Evolutionary conservation across 1,139 yeast species (phyloP).

Genomic region (Martiniozyma asiatica): DNA sequence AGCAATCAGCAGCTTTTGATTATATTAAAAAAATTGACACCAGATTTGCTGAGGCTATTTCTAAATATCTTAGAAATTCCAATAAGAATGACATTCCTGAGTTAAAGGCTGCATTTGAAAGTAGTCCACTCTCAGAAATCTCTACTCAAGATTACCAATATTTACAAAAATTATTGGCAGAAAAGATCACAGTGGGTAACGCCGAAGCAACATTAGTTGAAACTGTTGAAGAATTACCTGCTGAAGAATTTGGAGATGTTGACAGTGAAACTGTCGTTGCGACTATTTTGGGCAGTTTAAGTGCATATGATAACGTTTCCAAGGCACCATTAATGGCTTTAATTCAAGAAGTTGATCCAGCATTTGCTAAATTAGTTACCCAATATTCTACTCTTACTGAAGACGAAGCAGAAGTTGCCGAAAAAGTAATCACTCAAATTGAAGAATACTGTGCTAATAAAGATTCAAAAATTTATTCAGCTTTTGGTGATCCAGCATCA

Average conservation of each 20-base stretch:
- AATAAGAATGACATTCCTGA: conserved; percentile 8
- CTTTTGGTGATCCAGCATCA: conserved; percentile 14
- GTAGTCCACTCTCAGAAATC: conserved; percentile 11
- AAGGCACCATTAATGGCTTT: conserved; percentile 13
- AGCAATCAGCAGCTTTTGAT: conserved; percentile 13
- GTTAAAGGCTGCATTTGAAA: conserved; percentile 9
- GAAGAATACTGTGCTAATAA: conserved; percentile 11
- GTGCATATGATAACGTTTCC: conserved; percentile 12
- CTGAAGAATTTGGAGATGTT: conserved; percentile 4
- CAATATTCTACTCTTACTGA: conserved; percentile 13
- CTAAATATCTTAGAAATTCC: conserved; percentile 8
- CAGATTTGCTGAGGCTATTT: conserved; percentile 13
- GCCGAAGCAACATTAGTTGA: not conserved
- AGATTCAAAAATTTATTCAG: conserved; percentile 12
- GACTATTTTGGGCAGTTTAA: conserved; percentile 16
- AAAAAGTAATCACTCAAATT: conserved; percentile 11
- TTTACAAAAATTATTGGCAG: conserved; percentile 5
- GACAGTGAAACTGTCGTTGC: conserved; percentile 15
- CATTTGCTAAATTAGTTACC: conserved; percentile 10
- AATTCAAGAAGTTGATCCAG: conserved; percentile 11
- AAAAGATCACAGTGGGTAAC: not conserved
- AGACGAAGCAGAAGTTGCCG: conserved; percentile 10
- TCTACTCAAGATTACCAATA: conserved; percentile 7
- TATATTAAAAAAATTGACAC: conserved; percentile 12
- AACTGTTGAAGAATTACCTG: conserved; percentile 1